phyloP scores from a whole-genome alignment of 1,284 basidiomycete species.

The Apiotrichum siamense region DNA sequence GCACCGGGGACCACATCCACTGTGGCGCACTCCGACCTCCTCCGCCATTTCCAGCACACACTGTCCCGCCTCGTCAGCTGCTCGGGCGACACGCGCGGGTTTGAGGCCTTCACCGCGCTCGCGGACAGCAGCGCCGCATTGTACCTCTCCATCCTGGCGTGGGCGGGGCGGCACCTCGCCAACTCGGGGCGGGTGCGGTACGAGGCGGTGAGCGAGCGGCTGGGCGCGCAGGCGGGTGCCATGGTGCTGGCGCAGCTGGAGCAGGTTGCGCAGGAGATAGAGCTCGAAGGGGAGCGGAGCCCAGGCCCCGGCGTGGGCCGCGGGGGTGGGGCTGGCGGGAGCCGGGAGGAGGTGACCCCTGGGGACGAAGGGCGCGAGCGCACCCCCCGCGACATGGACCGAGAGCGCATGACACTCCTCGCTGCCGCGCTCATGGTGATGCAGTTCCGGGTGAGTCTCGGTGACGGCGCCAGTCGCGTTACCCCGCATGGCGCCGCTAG shows the following conservation, averaged over 20 bases:
- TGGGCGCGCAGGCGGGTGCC: constrained; percentile 22
- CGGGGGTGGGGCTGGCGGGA: too few relatives aligned
- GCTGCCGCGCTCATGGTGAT: constrained; percentile 33
- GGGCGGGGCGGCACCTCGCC: constrained; percentile 34
- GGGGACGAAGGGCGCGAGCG: not conserved
- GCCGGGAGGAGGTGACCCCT: too few relatives aligned
- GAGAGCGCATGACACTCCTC: constrained; percentile 28
- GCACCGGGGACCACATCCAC: too few relatives aligned
- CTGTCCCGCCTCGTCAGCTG: constrained; percentile 26
- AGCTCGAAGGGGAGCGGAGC: not conserved
- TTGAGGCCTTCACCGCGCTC: constrained; percentile 26
- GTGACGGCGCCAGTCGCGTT: not conserved
- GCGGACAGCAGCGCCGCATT: constrained; percentile 15
- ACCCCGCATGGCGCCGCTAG: too few relatives aligned
- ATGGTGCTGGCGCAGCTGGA: constrained; percentile 11
- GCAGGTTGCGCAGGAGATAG: not conserved
- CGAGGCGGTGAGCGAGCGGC: constrained; percentile 31
- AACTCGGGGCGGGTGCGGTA: constrained; percentile 30
- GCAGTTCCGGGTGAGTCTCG: constrained; percentile 35
- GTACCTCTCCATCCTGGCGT: constrained; percentile 32
- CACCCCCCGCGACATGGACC: not conserved
- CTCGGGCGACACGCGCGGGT: constrained; percentile 20
- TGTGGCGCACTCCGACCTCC: constrained; percentile 10
- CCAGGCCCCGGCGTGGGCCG: too few relatives aligned
- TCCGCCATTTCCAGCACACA: constrained; percentile 24